phyloP scores from a whole-genome alignment of 1,284 basidiomycete species.

The Boletus holoroseus region DNA sequence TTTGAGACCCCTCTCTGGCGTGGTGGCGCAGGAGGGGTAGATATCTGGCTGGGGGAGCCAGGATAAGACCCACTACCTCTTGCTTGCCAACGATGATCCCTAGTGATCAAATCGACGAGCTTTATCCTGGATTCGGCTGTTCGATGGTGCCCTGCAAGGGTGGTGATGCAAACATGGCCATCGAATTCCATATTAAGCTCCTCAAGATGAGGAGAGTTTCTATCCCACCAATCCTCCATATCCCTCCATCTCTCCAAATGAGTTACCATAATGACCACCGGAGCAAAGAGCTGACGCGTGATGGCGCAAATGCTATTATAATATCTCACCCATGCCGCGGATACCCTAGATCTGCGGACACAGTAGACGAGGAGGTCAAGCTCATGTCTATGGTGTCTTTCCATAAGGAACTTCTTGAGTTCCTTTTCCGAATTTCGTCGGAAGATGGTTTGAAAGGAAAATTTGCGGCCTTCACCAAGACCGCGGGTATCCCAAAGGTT shows the following conservation, averaged over 20 bases:
- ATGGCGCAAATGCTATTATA: constrained; percentile 25
- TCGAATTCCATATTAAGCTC: constrained; percentile 22
- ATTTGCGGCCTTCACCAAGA: constrained; percentile 15
- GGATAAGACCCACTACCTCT: constrained; percentile 15
- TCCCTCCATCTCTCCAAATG: constrained; percentile 16
- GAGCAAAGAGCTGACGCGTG: constrained; percentile 24
- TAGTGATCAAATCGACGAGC: constrained; percentile 17
- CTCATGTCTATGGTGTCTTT: constrained; percentile 17
- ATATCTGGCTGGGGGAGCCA: constrained; percentile 8
- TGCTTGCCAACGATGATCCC: constrained; percentile 9
- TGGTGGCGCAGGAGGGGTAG: not conserved
- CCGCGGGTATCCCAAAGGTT: constrained; percentile 32
- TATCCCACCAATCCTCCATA: constrained; percentile 30
- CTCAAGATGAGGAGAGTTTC: constrained; percentile 10
- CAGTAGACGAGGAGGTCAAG: constrained; percentile 32
- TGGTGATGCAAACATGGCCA: constrained; percentile 26
- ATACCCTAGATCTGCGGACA: constrained; percentile 23
- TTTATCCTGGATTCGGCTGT: constrained; percentile 13
- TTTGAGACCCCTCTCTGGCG: not conserved
- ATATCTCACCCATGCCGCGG: constrained; percentile 12
- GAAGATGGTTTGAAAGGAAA: constrained; percentile 11
- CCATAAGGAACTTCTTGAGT: constrained; percentile 22
- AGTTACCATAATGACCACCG: constrained; percentile 27
- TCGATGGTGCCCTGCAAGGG: constrained; percentile 10
- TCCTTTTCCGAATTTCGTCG: constrained; percentile 12